These are phyloP conservation scores for Rhodosporidiobolus odoratus DNA, from an alignment of 768 basidiomycete genomes.

Conservation along the genomic window DNA sequence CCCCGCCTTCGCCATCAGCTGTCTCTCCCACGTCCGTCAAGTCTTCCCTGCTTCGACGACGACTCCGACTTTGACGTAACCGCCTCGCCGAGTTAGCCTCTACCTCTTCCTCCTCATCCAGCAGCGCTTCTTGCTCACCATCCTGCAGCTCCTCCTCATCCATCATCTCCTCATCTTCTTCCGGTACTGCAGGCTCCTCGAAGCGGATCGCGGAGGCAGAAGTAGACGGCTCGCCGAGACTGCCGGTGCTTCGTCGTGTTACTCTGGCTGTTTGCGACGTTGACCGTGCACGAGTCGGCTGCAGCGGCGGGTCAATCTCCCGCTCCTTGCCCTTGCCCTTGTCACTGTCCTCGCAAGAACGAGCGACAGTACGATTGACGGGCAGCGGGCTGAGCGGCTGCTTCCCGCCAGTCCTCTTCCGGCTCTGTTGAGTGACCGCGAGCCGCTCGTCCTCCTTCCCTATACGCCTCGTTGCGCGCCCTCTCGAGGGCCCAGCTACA, in stretches of 20 bases:
- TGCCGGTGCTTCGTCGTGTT: slow-evolving; percentile 24
- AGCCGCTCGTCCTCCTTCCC: background rate
- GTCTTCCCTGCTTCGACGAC: background rate
- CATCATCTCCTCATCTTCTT: slow-evolving; percentile 1
- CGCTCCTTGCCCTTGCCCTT: slow-evolving; percentile 19
- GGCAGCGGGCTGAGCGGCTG: slow-evolving; percentile 23
- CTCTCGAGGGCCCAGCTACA: background rate
- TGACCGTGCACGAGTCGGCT: background rate
- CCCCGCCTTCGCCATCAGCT: slow-evolving; percentile 1
- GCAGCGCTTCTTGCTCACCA: background rate
- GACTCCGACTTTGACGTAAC: background rate
- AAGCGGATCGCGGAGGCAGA: background rate
- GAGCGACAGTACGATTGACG: slow-evolving; percentile 6
- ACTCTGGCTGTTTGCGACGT: background rate
- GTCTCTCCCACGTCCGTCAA: slow-evolving; percentile 2
- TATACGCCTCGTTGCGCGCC: no score
- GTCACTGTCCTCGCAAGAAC: background rate
- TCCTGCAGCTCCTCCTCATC: slow-evolving; percentile 1
- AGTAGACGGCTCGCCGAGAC: background rate
- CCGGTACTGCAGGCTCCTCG: slow-evolving; percentile 1
- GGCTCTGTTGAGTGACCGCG: slow-evolving; percentile 18
- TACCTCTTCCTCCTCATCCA: background rate
- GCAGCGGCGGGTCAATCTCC: background rate
- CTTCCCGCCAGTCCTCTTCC: background rate
- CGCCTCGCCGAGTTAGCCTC: background rate